phyloP scores from a whole-genome alignment of 768 basidiomycete species.

The Trametes cinnabarina region DNA sequence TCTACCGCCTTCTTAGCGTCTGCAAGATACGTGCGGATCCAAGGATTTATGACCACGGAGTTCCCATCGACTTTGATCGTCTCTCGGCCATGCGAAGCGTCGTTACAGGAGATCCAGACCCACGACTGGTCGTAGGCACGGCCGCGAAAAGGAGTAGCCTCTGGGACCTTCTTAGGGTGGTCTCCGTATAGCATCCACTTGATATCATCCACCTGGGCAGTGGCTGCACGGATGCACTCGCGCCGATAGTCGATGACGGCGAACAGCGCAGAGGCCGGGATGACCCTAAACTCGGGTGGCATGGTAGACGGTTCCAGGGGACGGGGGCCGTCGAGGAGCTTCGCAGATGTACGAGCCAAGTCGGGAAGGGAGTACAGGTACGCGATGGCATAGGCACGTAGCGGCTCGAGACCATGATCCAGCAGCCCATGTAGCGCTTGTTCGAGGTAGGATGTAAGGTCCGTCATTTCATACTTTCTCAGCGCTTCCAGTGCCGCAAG shows the following conservation, averaged over 20 bases:
- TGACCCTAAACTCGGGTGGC: neutral
- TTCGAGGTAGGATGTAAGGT: neutral
- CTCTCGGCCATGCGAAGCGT: too few species aligned
- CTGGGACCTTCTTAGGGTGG: neutral
- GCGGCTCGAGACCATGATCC: neutral
- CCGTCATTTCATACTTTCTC: slow-evolving; percentile 23
- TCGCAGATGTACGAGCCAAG: neutral
- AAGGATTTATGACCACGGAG: neutral
- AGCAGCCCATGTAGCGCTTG: neutral
- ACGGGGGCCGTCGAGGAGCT: neutral
- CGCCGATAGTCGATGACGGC: slow-evolving; percentile 4
- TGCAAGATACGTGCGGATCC: neutral
- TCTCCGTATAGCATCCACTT: neutral
- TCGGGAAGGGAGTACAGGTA: neutral
- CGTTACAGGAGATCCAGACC: neutral
- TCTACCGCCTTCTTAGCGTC: neutral
- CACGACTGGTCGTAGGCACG: neutral
- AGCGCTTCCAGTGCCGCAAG: slow-evolving; percentile 21
- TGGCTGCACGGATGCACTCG: neutral
- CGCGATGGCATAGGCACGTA: neutral
- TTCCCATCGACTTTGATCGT: neutral
- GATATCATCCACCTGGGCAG: neutral
- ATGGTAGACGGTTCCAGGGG: neutral
- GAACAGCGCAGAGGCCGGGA: neutral
- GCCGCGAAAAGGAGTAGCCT: too few species aligned